Conservation (phyloP, 2,329 filamentous ascomycete genomes). For the Paraphoma sp. region DNA sequence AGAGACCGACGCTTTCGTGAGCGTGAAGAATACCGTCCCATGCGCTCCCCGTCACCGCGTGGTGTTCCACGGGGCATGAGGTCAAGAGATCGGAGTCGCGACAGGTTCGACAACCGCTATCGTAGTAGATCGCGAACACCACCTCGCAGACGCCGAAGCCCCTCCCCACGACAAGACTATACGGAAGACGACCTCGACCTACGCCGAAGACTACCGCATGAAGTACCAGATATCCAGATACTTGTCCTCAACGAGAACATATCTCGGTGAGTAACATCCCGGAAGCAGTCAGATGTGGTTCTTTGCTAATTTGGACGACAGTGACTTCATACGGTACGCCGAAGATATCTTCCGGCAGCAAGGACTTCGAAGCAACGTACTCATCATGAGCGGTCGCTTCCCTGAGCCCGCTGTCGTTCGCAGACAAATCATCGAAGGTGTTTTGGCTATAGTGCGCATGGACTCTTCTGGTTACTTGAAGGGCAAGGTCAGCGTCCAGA, state of each 20-base stretch:
- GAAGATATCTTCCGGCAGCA: slow-evolving; percentile 76
- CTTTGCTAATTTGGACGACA: slow-evolving; percentile 3
- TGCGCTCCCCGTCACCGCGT: slow-evolving; percentile 55
- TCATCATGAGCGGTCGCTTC: slow-evolving; percentile 79
- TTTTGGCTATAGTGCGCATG: slow-evolving; percentile 82
- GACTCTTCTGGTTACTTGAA: slow-evolving; percentile 71
- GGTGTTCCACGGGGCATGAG: slow-evolving; percentile 45
- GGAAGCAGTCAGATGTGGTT: background rate
- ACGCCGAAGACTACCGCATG: slow-evolving; percentile 72
- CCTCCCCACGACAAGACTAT: slow-evolving; percentile 68
- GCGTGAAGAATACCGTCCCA: slow-evolving; percentile 64
- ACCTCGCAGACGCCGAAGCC: slow-evolving; percentile 71
- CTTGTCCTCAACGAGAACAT: slow-evolving; percentile 77
- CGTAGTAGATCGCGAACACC: slow-evolving; percentile 70
- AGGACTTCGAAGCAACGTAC: slow-evolving; percentile 76
- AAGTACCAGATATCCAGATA: slow-evolving; percentile 90
- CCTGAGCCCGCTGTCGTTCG: slow-evolving; percentile 81
- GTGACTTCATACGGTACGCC: slow-evolving; percentile 83
- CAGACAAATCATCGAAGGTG: slow-evolving; percentile 85
- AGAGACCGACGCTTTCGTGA: slow-evolving; percentile 63
- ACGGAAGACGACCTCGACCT: slow-evolving; percentile 69
- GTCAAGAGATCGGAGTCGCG: slow-evolving; percentile 48
- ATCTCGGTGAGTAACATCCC: slow-evolving; percentile 31
- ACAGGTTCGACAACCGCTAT: slow-evolving; percentile 59
- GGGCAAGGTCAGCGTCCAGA: slow-evolving; percentile 79